Base-by-base conservation (phyloP, 1,284 basidiomycete genomes). In the Schizophyllum commune region DNA sequence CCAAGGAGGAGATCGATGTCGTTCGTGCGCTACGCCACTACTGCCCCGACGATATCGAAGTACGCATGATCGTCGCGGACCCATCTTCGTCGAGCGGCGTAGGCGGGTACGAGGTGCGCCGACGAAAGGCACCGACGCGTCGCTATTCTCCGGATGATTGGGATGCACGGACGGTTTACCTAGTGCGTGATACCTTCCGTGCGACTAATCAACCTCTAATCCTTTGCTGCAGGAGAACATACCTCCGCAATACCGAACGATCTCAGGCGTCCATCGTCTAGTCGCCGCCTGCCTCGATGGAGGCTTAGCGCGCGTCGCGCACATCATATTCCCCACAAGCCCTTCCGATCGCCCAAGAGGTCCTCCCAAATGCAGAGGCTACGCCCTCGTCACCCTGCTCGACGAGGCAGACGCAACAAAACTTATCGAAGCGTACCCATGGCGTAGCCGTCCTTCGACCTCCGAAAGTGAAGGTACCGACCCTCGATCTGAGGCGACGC, bases 331-430 rank as follows among this genome's bases (percentile, higher is more conserved):
- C 22, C 85, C 83, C 7, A 74, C 79, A 0, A 86, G 89, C 68
- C 79, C 84, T 67, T 79, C 82, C 56, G 88, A 89, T 68, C 75
- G 76, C 60, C 77, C 79, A 0, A 78, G 73, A 1, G 77, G 79
- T 32, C 61, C 71, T 5, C 82, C 84, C 0, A 80, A 79, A 63
- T 86, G 80, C 70, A 91, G 86, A 75, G 86, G 86, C 0, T 91
- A 91, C 63, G 87, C 88, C 0, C 80, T 92, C 20, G 74, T 91
- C 56, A 82, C 81, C 0, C 73, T 91, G 52, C 70, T 75, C 0
- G 64, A 68, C 4, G 32, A 68, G 1, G 70, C 74, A 1, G 76
- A 83, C 51, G 76, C 74, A 4, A 71, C 79, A 7, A 64, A 68
- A 0, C 64, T 91, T 0, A 69, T 82, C 1, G 55, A 71, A 0